Evolutionary conservation across 352 stramenopile genomes (phyloP).

Genomic region (Salisapilia sapeloensis): DNA sequence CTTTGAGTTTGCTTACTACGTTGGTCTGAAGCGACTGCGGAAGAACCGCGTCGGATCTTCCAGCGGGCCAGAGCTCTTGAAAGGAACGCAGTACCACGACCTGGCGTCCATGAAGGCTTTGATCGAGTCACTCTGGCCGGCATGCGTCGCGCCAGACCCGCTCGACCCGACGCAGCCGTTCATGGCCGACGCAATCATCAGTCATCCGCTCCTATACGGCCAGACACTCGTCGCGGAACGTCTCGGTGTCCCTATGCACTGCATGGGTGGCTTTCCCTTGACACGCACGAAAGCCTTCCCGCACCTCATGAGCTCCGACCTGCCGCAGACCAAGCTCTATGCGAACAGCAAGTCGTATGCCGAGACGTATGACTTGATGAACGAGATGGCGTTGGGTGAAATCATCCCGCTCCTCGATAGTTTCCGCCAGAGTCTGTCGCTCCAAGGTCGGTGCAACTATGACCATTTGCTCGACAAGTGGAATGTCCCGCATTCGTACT

Average conservation of each 20-base stretch:
- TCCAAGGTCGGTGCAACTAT: conserved; percentile 16
- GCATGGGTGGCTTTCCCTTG: conserved; percentile 28
- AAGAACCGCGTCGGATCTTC: conserved; percentile 12
- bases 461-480: conserved; percentile 24
- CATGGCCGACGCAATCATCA: conserved; percentile 47
- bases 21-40: conserved; percentile 17
- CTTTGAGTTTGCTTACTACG: conserved; percentile 26
- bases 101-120: conserved; percentile 25
- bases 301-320: conserved; percentile 16
- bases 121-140: conserved; percentile 44
- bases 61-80: conserved; percentile 9
- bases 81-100: conserved; percentile 18
- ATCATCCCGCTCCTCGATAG: conserved; percentile 26
- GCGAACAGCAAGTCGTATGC: conserved; percentile 21
- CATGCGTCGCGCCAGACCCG: conserved; percentile 28
- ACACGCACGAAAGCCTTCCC: conserved; percentile 41
- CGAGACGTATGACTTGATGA: conserved; percentile 32
- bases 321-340: conserved; percentile 20
- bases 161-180: conserved; percentile 19
- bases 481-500: conserved; percentile 45
- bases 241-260: conserved; percentile 56
- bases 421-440: conserved; percentile 31
- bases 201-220: conserved; percentile 41
- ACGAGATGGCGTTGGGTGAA: conserved; percentile 26
- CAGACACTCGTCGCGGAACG: conserved; percentile 44